Evolutionary conservation across 208 protist species (phyloP), one percentile per base, ranked within the genome.

Genomic region (Crithidia sp.): DNA sequence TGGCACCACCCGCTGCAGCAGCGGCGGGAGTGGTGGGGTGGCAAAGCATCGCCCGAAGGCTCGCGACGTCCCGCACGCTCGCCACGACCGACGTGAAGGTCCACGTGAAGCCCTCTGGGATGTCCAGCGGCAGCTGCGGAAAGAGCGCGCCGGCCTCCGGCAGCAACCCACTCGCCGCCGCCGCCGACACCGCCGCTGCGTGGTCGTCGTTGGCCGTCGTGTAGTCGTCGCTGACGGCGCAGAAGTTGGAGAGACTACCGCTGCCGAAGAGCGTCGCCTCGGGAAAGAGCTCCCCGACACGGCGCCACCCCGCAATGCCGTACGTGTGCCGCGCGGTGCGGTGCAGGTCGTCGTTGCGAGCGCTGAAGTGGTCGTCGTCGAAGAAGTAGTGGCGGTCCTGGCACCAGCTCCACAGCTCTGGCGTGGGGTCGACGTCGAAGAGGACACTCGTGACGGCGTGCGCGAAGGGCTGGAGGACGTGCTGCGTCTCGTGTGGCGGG

Each of bases 341-440:
- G 17, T 92, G 86, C 9, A 82, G 37, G 49, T 76, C 13, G 13
- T 80, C 62, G 66, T 89, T 83, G 75, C 87, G 80, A 0, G 83
- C 67, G 41, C 76, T 74, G 71, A 97, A 95, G 76, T 97, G 85
- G 0, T 71, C 62, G 63, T 97, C 93, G 64, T 87, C 77, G 76
- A 95, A 97, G 62, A 75, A 82, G 60, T 70, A 76, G 17, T 86
- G 63, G 0, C 82, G 64, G 7, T 74, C 60, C 54, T 76, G 61
- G 67, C 90, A 95, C 16, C 88, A 74, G 37, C 71, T 13, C 47
- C 79, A 70, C 12, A 95, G 54, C 16, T 67, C 64, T 0, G 73
- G 45, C 13, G 92, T 75, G 2, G 90, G 90, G 64, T 95, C 81
- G 8, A 81, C 81, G 71, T 96, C 88, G 69, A 93, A 94, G 2